A percentile compares a stretch with the other conserved stretches of the same genome.
Conservation (phyloP, 2,329 filamentous ascomycete genomes). For the Apiospora koreana region DNA sequence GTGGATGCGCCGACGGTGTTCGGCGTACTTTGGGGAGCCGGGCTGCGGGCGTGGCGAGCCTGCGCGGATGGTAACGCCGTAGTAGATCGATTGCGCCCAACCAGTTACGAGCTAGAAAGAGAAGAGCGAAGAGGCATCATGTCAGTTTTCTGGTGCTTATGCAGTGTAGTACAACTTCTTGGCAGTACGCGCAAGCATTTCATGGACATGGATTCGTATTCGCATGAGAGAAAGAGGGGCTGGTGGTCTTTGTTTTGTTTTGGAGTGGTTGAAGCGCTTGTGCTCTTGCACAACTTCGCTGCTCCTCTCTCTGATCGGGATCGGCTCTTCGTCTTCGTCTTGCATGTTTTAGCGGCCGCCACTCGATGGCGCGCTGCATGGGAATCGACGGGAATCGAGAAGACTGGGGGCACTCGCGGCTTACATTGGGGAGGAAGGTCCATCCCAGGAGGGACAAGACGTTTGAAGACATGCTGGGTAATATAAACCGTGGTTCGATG, state of each 20-base stretch:
- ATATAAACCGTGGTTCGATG: background rate
- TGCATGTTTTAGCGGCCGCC: background rate
- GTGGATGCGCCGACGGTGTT: constrained; percentile 80
- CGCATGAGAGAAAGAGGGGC: constrained; percentile 1
- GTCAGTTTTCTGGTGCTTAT: constrained; percentile 10
- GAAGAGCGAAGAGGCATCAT: constrained; percentile 15
- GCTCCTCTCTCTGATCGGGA: background rate
- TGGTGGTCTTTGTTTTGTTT: background rate
- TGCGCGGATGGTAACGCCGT: constrained; percentile 84
- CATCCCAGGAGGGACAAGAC: constrained; percentile 57
- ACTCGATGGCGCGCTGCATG: background rate
- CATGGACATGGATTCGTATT: background rate
- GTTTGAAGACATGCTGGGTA: constrained; percentile 45
- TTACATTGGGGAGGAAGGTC: constrained; percentile 56
- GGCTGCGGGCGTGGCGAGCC: constrained; percentile 78
- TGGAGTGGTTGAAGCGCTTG: background rate
- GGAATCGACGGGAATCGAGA: background rate
- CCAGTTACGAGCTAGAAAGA: constrained; percentile 73
- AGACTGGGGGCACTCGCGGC: constrained; percentile 20
- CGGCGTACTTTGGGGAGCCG: constrained; percentile 66
- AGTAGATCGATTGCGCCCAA: constrained; percentile 80
- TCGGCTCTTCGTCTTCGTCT: background rate
- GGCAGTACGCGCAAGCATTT: background rate
- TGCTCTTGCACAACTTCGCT: background rate
- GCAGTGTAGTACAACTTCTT: background rate